phyloP scores from a whole-genome alignment of 2,329 filamentous ascomycete genomes.

The Claviceps humidiphila region DNA sequence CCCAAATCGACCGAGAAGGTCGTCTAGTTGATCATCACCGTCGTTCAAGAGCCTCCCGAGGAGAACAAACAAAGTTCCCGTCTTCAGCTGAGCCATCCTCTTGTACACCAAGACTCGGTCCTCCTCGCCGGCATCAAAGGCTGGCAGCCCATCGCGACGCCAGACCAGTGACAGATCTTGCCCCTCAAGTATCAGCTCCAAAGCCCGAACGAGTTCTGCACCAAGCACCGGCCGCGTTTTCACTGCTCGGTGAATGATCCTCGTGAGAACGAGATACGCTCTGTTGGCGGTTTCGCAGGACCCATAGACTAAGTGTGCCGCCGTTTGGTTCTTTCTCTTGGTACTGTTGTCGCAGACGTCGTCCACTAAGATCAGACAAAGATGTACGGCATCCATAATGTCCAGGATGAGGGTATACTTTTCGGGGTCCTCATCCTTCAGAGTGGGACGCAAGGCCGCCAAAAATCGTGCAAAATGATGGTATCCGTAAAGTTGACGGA shows the following conservation, averaged over 20 bases:
- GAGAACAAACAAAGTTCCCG: conserved; percentile 8
- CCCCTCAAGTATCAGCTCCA: conserved; percentile 8
- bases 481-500: conserved; percentile 7
- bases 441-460: conserved; percentile 2
- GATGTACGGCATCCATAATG: conserved; percentile 10
- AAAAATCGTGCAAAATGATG: conserved; percentile 7
- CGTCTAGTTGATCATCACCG: conserved; percentile 5
- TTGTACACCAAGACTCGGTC: conserved; percentile 4
- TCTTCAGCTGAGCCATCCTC: conserved; percentile 8
- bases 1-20: conserved; percentile 8
- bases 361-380: conserved; percentile 9
- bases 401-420: conserved; percentile 7
- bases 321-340: conserved; percentile 8
- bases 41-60: conserved; percentile 7
- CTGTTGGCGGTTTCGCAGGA: conserved; percentile 9
- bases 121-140: conserved; percentile 4
- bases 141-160: conserved; percentile 7
- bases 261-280: conserved; percentile 8
- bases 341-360: conserved; percentile 9
- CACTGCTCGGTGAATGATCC: conserved; percentile 7
- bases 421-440: conserved; percentile 2
- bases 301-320: conserved; percentile 8
- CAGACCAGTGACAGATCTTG: conserved; percentile 9
- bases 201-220: conserved; percentile 5
- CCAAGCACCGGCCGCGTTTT: conserved; percentile 7